Conservation (phyloP, 768 basidiomycete genomes). For the Tulasnella sp. region DNA sequence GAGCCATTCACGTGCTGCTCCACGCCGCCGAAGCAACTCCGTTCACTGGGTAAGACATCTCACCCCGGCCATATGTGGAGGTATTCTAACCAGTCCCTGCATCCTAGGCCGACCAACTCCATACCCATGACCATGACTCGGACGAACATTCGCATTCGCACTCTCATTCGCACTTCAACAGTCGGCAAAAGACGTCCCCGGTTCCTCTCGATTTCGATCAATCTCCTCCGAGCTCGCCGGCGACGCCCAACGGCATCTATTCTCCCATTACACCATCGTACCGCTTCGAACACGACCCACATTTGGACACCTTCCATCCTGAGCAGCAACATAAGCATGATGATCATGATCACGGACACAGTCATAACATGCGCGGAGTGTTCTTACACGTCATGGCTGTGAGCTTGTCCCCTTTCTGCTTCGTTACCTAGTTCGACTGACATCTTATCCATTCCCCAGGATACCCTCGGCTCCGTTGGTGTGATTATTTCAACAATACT, state of each 20-base stretch:
- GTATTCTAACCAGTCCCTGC: slow-evolving; percentile 12
- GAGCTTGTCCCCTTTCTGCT: slow-evolving; percentile 22
- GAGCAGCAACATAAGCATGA: slow-evolving; percentile 29
- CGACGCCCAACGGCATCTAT: neutral
- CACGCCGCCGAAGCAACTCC: neutral
- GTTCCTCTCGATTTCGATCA: neutral
- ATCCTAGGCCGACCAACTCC: neutral
- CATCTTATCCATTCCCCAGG: slow-evolving; percentile 36
- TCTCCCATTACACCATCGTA: slow-evolving; percentile 57
- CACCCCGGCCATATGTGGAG: too few species aligned
- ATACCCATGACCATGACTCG: slow-evolving; percentile 3
- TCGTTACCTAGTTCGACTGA: neutral
- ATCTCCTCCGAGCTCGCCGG: neutral
- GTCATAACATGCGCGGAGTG: slow-evolving; percentile 96
- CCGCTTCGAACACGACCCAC: slow-evolving; percentile 41
- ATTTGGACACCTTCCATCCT: slow-evolving; percentile 26
- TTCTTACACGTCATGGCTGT: slow-evolving; percentile 93
- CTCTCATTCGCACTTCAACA: slow-evolving; percentile 9
- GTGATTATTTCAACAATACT: slow-evolving; percentile 95
- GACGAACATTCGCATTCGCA: slow-evolving; percentile 15
- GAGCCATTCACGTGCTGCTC: neutral
- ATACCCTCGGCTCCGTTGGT: slow-evolving; percentile 93
- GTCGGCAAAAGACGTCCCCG: neutral
- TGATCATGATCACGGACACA: slow-evolving; percentile 54
- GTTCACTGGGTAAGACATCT: neutral